Percentiles rank a stretch among this genome's conserved stretches.
These are phyloP conservation scores for Simplicillium sp. DNA, from an alignment of 2,329 filamentous ascomycete species.

Conservation along the genomic window DNA sequence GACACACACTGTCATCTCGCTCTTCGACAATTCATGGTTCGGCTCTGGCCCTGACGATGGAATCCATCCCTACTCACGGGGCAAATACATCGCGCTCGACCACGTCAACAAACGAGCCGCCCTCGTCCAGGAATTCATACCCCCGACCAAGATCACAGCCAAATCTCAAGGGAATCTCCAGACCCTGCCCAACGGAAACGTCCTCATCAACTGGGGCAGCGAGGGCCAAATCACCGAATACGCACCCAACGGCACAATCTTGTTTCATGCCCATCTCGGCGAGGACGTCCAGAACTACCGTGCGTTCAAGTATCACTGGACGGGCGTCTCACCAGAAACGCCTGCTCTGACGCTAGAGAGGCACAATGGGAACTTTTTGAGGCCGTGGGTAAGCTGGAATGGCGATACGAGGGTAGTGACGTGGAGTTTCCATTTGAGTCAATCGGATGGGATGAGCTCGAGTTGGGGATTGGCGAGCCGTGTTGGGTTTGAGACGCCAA, in stretches of 20 bases:
- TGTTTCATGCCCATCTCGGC: slow-evolving; percentile 43
- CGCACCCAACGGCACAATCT: slow-evolving; percentile 29
- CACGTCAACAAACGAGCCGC: slow-evolving; percentile 32
- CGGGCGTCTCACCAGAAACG: slow-evolving; percentile 26
- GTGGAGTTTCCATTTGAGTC: slow-evolving; percentile 1
- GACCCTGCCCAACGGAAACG: slow-evolving; percentile 40
- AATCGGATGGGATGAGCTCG: neutral
- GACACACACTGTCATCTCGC: slow-evolving; percentile 34
- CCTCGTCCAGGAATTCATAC: slow-evolving; percentile 34
- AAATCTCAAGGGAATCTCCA: slow-evolving; percentile 41
- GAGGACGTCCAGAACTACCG: slow-evolving; percentile 42
- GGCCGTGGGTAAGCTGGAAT: slow-evolving; percentile 2
- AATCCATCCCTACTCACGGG: slow-evolving; percentile 16
- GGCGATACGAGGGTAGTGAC: slow-evolving; percentile 1
- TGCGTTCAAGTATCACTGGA: slow-evolving; percentile 44
- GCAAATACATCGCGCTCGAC: slow-evolving; percentile 35
- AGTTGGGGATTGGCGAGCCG: too few relatives aligned
- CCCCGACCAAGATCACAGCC: slow-evolving; percentile 38
- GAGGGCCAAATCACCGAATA: slow-evolving; percentile 38
- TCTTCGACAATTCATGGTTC: slow-evolving; percentile 38
- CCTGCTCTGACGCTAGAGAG: slow-evolving; percentile 13
- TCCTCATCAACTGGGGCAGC: slow-evolving; percentile 48
- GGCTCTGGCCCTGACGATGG: neutral
- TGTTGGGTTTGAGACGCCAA: too few relatives aligned
- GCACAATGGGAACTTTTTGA: neutral